These are phyloP conservation scores for Phoenix roebelenii DNA, from an alignment of 176 grass and related monocot species.

Conservation along the genomic window DNA sequence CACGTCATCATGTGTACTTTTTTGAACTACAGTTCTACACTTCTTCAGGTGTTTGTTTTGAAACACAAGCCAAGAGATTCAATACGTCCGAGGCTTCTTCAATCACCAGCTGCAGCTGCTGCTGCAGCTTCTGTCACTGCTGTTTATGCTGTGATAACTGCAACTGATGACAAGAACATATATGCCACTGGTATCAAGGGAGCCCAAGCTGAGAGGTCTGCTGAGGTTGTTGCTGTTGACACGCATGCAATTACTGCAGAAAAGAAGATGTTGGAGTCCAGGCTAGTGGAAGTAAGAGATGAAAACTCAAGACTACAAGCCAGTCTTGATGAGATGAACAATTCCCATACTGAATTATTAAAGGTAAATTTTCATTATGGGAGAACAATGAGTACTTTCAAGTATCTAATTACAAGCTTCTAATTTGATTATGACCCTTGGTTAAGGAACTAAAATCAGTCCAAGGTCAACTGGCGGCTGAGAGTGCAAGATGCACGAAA, in stretches of 20 bases:
- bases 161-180: slow-evolving; percentile 50
- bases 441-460: slow-evolving; percentile 85
- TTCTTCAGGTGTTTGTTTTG: slow-evolving; percentile 69
- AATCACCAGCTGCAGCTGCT: slow-evolving; percentile 66
- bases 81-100: slow-evolving; percentile 55
- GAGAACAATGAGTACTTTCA: slow-evolving; percentile 12
- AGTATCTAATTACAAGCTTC: background rate
- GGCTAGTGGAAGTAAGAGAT: slow-evolving; percentile 43
- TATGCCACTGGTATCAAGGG: slow-evolving; percentile 38
- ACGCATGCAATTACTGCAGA: slow-evolving; percentile 41
- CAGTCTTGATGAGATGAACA: slow-evolving; percentile 52
- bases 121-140: slow-evolving; percentile 78
- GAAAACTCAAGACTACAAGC: slow-evolving; percentile 64
- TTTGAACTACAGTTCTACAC: background rate
- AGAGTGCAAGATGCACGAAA: slow-evolving; percentile 83
- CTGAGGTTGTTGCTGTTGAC: slow-evolving; percentile 43
- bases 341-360: slow-evolving; percentile 49
- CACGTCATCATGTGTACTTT: too few species aligned
- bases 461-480: slow-evolving; percentile 65
- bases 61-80: slow-evolving; percentile 62
- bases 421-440: slow-evolving; percentile 14
- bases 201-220: slow-evolving; percentile 38
- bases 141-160: slow-evolving; percentile 71
- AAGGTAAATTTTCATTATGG: slow-evolving; percentile 47
- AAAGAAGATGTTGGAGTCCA: slow-evolving; percentile 48